Conservation (phyloP, 192 early-diverging fungal genomes). For the Backusella tarrabulga region DNA sequence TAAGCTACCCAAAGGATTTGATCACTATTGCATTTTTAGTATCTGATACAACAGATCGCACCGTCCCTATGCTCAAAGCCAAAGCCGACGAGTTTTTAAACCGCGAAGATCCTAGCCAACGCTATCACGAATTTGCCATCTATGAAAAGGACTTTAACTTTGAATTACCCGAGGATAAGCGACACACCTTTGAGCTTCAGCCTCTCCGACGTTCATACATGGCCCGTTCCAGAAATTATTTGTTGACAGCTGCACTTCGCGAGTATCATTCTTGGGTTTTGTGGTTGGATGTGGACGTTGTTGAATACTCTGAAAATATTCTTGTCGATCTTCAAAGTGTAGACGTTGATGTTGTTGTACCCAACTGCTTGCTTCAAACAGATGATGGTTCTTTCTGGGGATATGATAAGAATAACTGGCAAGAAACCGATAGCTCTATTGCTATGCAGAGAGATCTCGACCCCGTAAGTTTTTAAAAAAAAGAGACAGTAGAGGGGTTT, state of each 20-base stretch:
- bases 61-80: constrained; percentile 45
- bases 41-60: constrained; percentile 56
- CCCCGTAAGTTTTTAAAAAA: constrained; percentile 8
- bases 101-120: constrained; percentile 1
- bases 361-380: constrained; percentile 46
- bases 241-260: constrained; percentile 47
- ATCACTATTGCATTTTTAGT: constrained; percentile 55
- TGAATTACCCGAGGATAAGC: constrained; percentile 43
- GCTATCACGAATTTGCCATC: constrained; percentile 46
- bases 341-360: constrained; percentile 58
- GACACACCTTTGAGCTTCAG: constrained; percentile 50
- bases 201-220: constrained; percentile 51
- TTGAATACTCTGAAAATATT: constrained; percentile 53
- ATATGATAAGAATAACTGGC: constrained; percentile 60
- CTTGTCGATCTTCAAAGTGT: constrained; percentile 52
- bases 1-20: constrained; percentile 48
- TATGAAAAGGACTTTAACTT: constrained; percentile 58
- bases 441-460: constrained; percentile 32
- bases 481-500: not conserved
- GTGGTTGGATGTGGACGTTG: constrained; percentile 61
- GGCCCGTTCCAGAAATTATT: constrained; percentile 55
- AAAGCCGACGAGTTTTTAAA: constrained; percentile 18
- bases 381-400: constrained; percentile 35
- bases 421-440: constrained; percentile 48
- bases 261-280: constrained; percentile 55